These are phyloP conservation scores for Aspergillus sergii DNA, from an alignment of 2,329 filamentous ascomycete genomes.

Conservation along the genomic window DNA sequence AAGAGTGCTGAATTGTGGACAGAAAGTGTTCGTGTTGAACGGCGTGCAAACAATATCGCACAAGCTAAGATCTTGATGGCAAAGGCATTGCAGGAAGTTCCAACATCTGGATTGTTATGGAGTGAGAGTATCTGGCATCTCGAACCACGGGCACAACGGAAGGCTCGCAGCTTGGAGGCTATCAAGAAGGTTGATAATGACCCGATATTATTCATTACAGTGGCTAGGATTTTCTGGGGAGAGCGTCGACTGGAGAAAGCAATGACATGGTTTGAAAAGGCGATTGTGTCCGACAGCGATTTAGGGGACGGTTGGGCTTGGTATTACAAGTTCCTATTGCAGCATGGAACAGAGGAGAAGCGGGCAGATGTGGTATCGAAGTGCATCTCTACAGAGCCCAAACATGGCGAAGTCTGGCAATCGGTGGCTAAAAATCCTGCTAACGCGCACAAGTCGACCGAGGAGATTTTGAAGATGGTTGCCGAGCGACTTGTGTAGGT, in stretches of 20 bases:
- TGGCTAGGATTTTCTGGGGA: constrained; percentile 93
- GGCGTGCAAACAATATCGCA: constrained; percentile 76
- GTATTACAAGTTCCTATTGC: constrained; percentile 91
- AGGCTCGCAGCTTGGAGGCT: constrained; percentile 86
- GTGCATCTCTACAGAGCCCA: constrained; percentile 80
- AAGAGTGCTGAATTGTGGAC: constrained; percentile 85
- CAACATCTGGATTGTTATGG: constrained; percentile 85
- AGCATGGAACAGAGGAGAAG: constrained; percentile 96
- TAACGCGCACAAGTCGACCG: constrained; percentile 72
- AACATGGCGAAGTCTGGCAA: constrained; percentile 93
- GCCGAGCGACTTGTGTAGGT: constrained; percentile 49
- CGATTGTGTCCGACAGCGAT: constrained; percentile 83
- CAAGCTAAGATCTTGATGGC: constrained; percentile 95
- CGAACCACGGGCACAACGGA: constrained; percentile 87
- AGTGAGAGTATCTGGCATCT: constrained; percentile 94
- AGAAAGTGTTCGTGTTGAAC: constrained; percentile 91
- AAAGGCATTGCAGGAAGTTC: constrained; percentile 86
- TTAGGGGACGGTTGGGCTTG: constrained; percentile 94
- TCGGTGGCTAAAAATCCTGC: constrained; percentile 78
- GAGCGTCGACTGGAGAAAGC: constrained; percentile 92
- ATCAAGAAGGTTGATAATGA: constrained; percentile 98
- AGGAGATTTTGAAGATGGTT: constrained; percentile 82
- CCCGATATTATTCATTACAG: constrained; percentile 82
- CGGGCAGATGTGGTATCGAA: constrained; percentile 79
- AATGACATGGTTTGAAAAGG: constrained; percentile 96